phyloP scores from a whole-genome alignment of 2,329 filamentous ascomycete species.

The Trichoderma sp. region DNA sequence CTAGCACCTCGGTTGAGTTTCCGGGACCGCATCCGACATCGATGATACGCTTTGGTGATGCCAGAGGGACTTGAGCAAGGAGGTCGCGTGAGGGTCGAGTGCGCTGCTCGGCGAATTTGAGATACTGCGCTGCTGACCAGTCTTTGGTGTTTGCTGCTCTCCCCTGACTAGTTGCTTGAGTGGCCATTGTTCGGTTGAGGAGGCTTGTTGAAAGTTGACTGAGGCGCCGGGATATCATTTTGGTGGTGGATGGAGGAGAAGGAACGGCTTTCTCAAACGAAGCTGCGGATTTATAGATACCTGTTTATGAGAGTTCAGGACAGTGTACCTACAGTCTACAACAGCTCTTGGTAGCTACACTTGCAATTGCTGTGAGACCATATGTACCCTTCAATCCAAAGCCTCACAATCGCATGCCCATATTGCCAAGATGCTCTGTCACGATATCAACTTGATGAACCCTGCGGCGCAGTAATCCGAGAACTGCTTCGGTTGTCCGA shows the following conservation, averaged over 20 bases:
- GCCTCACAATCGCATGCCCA: background rate
- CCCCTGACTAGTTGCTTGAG: conserved; percentile 3
- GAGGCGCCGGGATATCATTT: conserved; percentile 17
- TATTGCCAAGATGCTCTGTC: background rate
- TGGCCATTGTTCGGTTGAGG: conserved; percentile 20
- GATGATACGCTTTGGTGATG: conserved; percentile 49
- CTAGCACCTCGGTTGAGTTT: conserved; percentile 57
- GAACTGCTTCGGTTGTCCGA: conserved; percentile 20
- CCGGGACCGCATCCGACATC: conserved; percentile 64
- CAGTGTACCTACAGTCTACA: no score
- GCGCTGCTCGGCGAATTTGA: conserved; percentile 57
- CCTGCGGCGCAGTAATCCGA: conserved; percentile 1
- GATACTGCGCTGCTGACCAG: conserved; percentile 61
- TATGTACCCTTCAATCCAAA: background rate
- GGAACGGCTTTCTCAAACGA: background rate
- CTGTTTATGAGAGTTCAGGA: background rate
- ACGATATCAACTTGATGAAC: background rate
- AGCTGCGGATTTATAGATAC: no score
- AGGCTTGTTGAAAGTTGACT: background rate
- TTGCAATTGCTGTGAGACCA: background rate
- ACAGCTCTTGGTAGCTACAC: no score
- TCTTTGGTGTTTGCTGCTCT: conserved; percentile 31
- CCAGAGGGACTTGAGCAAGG: conserved; percentile 49
- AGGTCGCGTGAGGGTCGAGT: conserved; percentile 58
- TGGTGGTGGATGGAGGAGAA: background rate